Evolutionary conservation across 768 basidiomycete genomes (phyloP).

Genomic region (Pleurotus cornucopiae): DNA sequence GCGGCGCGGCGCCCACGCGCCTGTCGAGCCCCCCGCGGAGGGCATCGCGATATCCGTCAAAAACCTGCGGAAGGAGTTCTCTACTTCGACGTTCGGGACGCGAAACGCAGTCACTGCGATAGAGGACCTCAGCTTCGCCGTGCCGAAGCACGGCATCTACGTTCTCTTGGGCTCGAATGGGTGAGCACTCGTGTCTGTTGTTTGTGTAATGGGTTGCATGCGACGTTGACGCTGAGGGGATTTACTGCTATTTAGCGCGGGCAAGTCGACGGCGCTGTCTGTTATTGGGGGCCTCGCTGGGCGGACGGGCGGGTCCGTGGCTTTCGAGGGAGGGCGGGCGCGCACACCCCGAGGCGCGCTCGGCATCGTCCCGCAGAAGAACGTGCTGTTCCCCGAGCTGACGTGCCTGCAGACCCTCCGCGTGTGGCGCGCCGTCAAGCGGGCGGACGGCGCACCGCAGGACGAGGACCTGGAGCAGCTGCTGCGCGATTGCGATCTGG

Average conservation of each 20-base stretch:
- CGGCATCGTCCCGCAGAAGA: constrained; percentile 81
- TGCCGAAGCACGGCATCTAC: constrained; percentile 73
- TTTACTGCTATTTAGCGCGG: constrained; percentile 63
- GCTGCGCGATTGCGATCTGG: constrained; percentile 68
- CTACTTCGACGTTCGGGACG: constrained; percentile 40
- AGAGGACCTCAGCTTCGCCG: constrained; percentile 58
- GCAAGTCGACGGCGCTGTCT: constrained; percentile 71
- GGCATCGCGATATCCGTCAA: constrained; percentile 58
- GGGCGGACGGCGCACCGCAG: constrained; percentile 36
- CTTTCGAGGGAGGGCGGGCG: constrained; percentile 50
- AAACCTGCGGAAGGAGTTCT: constrained; percentile 57
- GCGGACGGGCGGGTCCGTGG: constrained; percentile 53
- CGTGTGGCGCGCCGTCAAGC: constrained; percentile 73
- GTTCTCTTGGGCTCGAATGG: constrained; percentile 75
- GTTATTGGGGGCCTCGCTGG: constrained; percentile 62
- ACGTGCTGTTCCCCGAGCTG: constrained; percentile 75
- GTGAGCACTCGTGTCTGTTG: constrained; percentile 22
- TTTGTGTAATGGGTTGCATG: background rate
- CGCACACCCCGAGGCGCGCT: constrained; percentile 60
- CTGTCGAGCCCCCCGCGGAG: constrained; percentile 19
- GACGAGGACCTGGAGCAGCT: constrained; percentile 63
- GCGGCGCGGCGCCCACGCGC: constrained; percentile 17
- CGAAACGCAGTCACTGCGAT: constrained; percentile 58
- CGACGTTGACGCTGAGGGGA: background rate
- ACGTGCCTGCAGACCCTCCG: constrained; percentile 69